Evolutionary conservation across 306 rosid species (phyloP).

Genomic region (Lathyrus tuberosus): DNA sequence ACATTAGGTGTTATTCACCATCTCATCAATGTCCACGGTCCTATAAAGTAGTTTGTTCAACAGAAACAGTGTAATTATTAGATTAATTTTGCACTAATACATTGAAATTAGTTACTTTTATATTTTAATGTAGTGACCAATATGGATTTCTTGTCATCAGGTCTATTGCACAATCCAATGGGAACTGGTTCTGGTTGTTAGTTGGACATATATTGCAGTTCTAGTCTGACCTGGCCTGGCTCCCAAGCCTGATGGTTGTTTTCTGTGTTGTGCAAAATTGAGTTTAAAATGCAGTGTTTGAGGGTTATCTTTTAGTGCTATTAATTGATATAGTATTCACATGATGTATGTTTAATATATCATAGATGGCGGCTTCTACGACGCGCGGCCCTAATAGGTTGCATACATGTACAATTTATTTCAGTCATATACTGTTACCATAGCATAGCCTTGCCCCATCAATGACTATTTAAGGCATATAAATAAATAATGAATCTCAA

Average conservation of each 20-base stretch:
- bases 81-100: slow-evolving; percentile 12
- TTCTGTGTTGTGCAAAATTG: neutral
- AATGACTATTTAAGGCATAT: too few relatives aligned
- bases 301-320: too few relatives aligned
- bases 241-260: neutral
- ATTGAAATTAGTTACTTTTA: neutral
- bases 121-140: neutral
- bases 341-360: too few relatives aligned
- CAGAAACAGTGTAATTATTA: slow-evolving; percentile 26
- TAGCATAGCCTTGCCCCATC: too few relatives aligned
- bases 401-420: too few relatives aligned
- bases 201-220: neutral
- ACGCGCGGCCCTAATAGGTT: too few relatives aligned
- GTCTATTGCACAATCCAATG: neutral
- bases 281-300: too few relatives aligned
- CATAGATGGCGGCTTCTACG: too few relatives aligned
- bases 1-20: neutral
- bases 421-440: too few relatives aligned
- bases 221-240: neutral
- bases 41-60: too few relatives aligned
- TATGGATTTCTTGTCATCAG: neutral
- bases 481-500: too few relatives aligned
- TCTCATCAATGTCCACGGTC: neutral
- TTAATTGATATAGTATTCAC: too few relatives aligned
- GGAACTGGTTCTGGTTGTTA: neutral